Conservation (phyloP, 768 basidiomycete genomes). For the Lyophyllum atratum region DNA sequence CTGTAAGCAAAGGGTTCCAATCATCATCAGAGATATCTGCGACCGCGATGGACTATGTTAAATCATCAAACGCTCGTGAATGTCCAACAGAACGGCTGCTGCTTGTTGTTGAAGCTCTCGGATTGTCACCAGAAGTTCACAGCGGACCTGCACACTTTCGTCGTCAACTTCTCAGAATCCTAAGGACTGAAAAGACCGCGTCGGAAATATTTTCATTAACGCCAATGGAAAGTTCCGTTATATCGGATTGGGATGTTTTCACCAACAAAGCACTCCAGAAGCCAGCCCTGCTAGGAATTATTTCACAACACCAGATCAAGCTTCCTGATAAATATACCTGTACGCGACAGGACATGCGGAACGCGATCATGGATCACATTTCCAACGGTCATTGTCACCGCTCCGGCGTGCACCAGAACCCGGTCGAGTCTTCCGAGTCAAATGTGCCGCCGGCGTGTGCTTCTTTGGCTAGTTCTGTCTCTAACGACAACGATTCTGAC, state of each 20-base stretch:
- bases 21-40: not conserved
- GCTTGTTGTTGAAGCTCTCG: not conserved
- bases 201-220: not conserved
- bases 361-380: not conserved
- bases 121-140: not conserved
- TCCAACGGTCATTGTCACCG: conserved; percentile 10
- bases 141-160: not conserved
- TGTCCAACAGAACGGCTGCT: not conserved
- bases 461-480: no score
- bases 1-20: not conserved
- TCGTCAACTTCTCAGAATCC: not conserved
- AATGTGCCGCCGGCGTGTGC: no score
- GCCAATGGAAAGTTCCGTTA: not conserved
- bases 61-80: not conserved
- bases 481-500: no score
- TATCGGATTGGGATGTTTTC: not conserved
- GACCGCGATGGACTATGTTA: not conserved
- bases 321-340: not conserved
- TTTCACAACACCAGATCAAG: not conserved
- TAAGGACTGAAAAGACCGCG: not conserved
- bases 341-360: not conserved
- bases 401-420: no score
- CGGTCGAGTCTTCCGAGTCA: no score
- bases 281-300: not conserved
- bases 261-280: no score